Evolutionary conservation across 202 grass and related monocot genomes (phyloP), one percentile per base, ranked within the genome.

Genomic region (Setaria viridis): DNA sequence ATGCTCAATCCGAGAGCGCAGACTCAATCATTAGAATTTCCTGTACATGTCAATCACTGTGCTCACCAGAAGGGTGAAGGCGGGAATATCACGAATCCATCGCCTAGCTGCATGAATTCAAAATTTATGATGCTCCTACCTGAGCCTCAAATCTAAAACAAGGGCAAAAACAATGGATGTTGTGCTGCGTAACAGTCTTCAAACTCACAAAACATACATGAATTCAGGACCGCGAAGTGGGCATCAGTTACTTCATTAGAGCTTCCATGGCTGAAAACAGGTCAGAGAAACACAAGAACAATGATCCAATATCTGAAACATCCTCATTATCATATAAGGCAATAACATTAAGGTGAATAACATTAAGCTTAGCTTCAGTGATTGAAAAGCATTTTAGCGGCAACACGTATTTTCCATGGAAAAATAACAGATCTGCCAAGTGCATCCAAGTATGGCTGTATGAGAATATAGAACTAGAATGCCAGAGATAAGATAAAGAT

Each of bases 11-110:
- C 21, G 39, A 91, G 53, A 81, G 77, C 50, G 80, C 11, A 57
- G 46, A 32, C 37, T 71, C n/a, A 76, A 89, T 89, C 87, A 79
- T 80, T 77, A 47, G 39, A 81, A 66, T 58, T 66, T 69, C 34
- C 16, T 62, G 59, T 82, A 21, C 19, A 54, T 77, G 17, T 85
- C 55, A 76, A 84, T 80, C 80, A 25, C 13, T 81, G 7, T 67
- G 34, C 29, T 37, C 48, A 88, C 66, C 81, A 67, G 39, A 76
- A 77, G 63, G 41, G 42, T 6, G 84, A 37, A 79, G 16, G 19
- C 42, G 37, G 30, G 56, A 76, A 85, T 77, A 67, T 35, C 58
- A 73, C 45, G 15, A 77, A 51, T 32, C 20, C 41, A 80, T 42
- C 20, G 64, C 30, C 7, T 16, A 84, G 55, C 73, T 47, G 41